Evolutionary conservation across 192 early-diverging fungal genomes (phyloP).

Genomic region (Coemansia sp.): DNA sequence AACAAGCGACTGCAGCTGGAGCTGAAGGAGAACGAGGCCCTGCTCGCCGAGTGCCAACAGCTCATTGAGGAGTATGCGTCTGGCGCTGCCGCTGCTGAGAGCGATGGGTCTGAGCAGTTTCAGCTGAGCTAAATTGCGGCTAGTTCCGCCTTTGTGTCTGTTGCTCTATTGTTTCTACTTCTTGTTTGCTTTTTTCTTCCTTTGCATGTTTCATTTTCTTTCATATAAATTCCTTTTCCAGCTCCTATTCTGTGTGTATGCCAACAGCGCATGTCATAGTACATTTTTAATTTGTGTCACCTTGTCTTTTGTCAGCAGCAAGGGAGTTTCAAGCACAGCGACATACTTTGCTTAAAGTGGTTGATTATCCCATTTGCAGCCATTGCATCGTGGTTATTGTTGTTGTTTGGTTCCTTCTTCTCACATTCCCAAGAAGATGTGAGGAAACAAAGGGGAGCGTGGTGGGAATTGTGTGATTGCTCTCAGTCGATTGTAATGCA

Average conservation of each 20-base stretch:
- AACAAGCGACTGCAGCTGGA: slow-evolving; percentile 34
- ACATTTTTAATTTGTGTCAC: no score
- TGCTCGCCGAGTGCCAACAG: slow-evolving; percentile 49
- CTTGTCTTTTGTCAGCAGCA: no score
- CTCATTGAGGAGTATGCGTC: slow-evolving; percentile 48
- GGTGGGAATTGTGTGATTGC: slow-evolving; percentile 5
- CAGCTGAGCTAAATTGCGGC: slow-evolving; percentile 2
- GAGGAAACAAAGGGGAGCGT: no score
- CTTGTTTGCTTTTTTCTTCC: not conserved
- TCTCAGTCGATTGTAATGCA: not conserved
- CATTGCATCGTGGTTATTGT: no score
- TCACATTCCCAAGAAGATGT: no score
- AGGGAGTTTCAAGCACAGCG: no score
- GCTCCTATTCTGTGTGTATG: no score
- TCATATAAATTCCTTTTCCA: not conserved
- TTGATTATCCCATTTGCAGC: no score
- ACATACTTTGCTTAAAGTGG: no score
- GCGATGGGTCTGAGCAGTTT: slow-evolving; percentile 14
- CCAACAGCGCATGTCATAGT: no score
- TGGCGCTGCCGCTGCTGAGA: slow-evolving; percentile 16
- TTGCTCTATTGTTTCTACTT: not conserved
- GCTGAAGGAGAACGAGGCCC: slow-evolving; percentile 38
- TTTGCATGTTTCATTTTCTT: slow-evolving; percentile 1
- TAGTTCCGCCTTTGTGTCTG: not conserved
- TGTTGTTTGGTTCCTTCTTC: no score